These are phyloP conservation scores for Senecio squalidus DNA, from an alignment of 140 eudicot genomes.

Conservation along the genomic window DNA sequence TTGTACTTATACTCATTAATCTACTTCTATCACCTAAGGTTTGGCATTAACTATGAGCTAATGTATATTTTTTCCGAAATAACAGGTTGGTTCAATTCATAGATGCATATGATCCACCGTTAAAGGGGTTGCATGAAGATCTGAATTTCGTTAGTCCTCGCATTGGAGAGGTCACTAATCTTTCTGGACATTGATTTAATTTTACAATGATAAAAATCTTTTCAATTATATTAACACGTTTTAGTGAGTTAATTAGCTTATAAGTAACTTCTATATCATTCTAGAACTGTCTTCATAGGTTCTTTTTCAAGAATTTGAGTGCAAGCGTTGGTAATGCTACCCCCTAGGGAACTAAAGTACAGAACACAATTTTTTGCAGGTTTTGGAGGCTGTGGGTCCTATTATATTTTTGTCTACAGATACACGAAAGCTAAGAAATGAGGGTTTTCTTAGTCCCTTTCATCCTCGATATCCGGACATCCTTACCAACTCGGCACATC, in stretches of 20 bases:
- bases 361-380: conserved; percentile 48
- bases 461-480: conserved; percentile 99
- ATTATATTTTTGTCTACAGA: conserved; percentile 84
- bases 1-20: not conserved
- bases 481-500: conserved; percentile 98
- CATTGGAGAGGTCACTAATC: conserved; percentile 83
- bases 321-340: too few species aligned
- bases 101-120: conserved; percentile 91
- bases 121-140: conserved; percentile 97
- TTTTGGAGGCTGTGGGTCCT: conserved; percentile 98
- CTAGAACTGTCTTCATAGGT: not conserved
- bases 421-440: conserved; percentile 95
- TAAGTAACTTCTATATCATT: not conserved
- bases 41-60: conserved; percentile 5
- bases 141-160: conserved; percentile 98
- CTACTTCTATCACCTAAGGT: conserved; percentile 2
- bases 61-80: conserved; percentile 15
- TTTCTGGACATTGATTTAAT: conserved; percentile 15
- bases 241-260: conserved; percentile 1
- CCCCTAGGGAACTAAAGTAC: too few species aligned
- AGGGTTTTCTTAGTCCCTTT: conserved; percentile 97
- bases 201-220: not conserved
- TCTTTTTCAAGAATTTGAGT: too few species aligned
- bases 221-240: not conserved
- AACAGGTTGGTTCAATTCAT: conserved; percentile 84